A percentile compares a stretch with the other conserved stretches of the same genome.
Evolutionary conservation across 164 flowering plant genomes (phyloP).

Genomic region (Paratinospora sagittata): DNA sequence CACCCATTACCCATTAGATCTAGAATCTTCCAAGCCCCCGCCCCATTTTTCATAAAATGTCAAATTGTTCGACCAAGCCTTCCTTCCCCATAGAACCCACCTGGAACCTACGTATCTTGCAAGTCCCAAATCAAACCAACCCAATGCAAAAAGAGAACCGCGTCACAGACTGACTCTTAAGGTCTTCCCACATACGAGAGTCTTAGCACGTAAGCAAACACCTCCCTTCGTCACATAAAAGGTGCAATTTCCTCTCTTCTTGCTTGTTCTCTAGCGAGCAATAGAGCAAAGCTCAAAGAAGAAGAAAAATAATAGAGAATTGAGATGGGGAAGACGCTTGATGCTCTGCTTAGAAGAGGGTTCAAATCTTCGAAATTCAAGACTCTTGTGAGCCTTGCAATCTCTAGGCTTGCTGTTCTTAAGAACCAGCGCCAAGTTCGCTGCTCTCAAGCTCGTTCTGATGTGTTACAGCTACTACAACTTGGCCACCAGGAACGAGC

Average conservation of each 20-base stretch:
- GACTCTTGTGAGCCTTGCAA: slow-evolving; percentile 31
- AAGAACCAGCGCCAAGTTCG: slow-evolving; percentile 59
- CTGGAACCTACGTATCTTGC: too few relatives aligned
- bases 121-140: too few relatives aligned
- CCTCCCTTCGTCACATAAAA: slow-evolving; percentile 1
- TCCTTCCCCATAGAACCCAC: too few relatives aligned
- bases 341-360: slow-evolving; percentile 46
- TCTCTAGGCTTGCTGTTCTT: slow-evolving; percentile 55
- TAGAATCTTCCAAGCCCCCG: too few relatives aligned
- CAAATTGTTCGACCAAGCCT: too few relatives aligned
- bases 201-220: slow-evolving; percentile 3
- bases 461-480: slow-evolving; percentile 59
- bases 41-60: too few relatives aligned
- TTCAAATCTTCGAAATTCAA: slow-evolving; percentile 51
- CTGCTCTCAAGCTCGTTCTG: slow-evolving; percentile 43
- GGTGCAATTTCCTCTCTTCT: background rate
- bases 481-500: slow-evolving; percentile 63
- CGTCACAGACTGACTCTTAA: background rate
- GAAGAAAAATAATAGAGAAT: background rate
- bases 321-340: slow-evolving; percentile 46
- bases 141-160: background rate
- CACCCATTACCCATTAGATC: too few relatives aligned
- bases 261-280: background rate
- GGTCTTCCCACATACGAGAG: background rate
- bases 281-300: background rate